phyloP scores from a whole-genome alignment of 768 basidiomycete genomes.

The Tylopilus subfusipes region DNA sequence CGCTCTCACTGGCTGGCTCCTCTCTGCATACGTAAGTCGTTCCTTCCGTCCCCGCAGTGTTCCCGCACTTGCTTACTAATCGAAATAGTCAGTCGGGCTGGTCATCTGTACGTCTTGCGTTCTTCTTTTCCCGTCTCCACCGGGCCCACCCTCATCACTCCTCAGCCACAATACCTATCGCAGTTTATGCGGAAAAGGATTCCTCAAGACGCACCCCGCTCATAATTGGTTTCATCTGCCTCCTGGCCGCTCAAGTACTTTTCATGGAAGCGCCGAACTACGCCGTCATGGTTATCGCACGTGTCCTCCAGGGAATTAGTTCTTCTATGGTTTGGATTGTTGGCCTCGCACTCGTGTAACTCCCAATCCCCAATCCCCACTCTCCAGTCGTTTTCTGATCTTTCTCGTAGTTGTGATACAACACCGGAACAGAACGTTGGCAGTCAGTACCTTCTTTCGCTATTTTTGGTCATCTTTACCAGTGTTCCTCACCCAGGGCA shows the following conservation, averaged over 20 bases:
- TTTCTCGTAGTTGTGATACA: conserved; percentile 49
- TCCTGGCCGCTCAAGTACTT: conserved; percentile 54
- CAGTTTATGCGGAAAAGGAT: conserved; percentile 52
- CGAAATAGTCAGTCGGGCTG: conserved; percentile 59
- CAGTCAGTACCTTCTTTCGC: conserved; percentile 35
- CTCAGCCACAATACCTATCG: conserved; percentile 55
- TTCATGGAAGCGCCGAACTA: conserved; percentile 61
- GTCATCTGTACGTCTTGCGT: conserved; percentile 42
- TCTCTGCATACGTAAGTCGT: conserved; percentile 52
- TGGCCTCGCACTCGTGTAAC: conserved; percentile 56
- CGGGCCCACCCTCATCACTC: background rate
- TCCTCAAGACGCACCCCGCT: conserved; percentile 46
- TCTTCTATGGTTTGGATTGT: conserved; percentile 63
- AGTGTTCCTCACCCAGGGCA: conserved; percentile 40
- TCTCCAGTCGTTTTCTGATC: conserved; percentile 7
- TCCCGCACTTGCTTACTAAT: conserved; percentile 4
- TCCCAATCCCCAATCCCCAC: background rate
- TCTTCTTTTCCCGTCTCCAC: background rate
- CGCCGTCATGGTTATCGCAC: conserved; percentile 54
- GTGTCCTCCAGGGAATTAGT: conserved; percentile 56
- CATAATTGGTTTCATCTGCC: conserved; percentile 45
- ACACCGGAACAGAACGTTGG: conserved; percentile 45
- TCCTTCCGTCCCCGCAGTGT: background rate
- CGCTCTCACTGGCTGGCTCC: conserved; percentile 54
- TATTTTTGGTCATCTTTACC: background rate